These are phyloP conservation scores for Strobilomyces echinocephalus DNA, from an alignment of 768 basidiomycete species.

Conservation along the genomic window DNA sequence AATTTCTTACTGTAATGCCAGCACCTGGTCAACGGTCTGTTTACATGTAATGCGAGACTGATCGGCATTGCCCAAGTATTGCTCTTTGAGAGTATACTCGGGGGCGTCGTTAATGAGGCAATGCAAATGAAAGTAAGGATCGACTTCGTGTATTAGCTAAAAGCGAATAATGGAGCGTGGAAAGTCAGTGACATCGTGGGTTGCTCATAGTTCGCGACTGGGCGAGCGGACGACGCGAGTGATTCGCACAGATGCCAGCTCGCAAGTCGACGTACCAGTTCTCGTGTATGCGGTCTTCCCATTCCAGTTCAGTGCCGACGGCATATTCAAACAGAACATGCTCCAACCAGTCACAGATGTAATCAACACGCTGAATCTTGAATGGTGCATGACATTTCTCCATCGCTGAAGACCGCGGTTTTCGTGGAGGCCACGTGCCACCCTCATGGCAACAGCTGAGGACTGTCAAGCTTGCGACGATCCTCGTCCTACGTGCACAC, in stretches of 20 bases:
- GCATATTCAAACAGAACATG: slow-evolving; percentile 25
- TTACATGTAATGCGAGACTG: background rate
- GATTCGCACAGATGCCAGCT: background rate
- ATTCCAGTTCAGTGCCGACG: slow-evolving; percentile 24
- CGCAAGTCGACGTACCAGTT: slow-evolving; percentile 24
- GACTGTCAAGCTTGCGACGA: slow-evolving; percentile 45
- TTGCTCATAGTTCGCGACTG: slow-evolving; percentile 2
- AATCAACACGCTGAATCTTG: slow-evolving; percentile 31
- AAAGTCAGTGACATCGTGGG: no score
- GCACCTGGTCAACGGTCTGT: no score
- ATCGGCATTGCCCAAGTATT: no score
- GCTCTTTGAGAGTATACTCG: background rate
- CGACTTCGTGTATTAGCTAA: background rate
- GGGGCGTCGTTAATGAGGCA: background rate
- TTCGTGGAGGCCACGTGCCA: no score
- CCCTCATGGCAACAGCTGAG: no score
- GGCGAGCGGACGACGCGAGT: no score
- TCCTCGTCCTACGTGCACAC: slow-evolving; percentile 44
- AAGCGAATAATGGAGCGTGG: no score
- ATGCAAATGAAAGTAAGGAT: slow-evolving; percentile 1
- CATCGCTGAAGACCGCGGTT: slow-evolving; percentile 41
- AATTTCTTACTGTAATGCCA: no score
- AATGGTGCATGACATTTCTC: slow-evolving; percentile 45
- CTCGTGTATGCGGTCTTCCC: slow-evolving; percentile 25
- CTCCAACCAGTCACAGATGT: slow-evolving; percentile 40